Percentiles rank a stretch among this genome's conserved stretches.
phyloP scores from a whole-genome alignment of 257 asterid genomes.

The Eucommia ulmoides region DNA sequence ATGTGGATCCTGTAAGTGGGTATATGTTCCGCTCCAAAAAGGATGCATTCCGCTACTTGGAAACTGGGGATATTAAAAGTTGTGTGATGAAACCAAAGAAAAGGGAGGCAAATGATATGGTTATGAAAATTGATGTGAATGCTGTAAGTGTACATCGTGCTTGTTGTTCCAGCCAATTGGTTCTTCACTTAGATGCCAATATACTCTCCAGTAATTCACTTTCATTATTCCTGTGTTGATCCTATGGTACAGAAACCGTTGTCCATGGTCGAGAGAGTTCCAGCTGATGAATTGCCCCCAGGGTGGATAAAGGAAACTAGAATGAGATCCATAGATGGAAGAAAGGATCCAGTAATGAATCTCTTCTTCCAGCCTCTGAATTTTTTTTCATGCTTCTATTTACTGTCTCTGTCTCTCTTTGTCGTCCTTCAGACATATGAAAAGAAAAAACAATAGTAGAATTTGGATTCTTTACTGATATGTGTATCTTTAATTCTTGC shows the following conservation, averaged over 20 bases:
- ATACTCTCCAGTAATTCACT: neutral
- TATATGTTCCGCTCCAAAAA: slow-evolving; percentile 9
- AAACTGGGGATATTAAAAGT: slow-evolving; percentile 17
- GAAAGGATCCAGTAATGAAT: too few species aligned
- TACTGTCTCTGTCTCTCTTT: too few species aligned
- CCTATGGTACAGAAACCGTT: neutral
- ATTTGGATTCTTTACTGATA: too few species aligned
- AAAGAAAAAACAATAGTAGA: too few species aligned
- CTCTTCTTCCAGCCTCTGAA: too few species aligned
- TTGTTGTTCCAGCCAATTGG: neutral
- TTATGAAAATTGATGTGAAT: neutral
- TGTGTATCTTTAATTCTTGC: too few species aligned
- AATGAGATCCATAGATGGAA: too few species aligned
- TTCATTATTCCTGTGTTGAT: neutral
- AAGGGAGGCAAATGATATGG: slow-evolving; percentile 7
- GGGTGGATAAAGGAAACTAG: too few species aligned
- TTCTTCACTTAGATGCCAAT: neutral
- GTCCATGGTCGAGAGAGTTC: too few species aligned
- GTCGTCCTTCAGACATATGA: too few species aligned
- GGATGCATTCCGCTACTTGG: slow-evolving; percentile 11
- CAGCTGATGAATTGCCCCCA: too few species aligned
- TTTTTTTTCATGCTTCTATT: too few species aligned
- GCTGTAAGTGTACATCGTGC: slow-evolving; percentile 21
- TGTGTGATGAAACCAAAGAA: slow-evolving; percentile 16
- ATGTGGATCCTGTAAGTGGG: slow-evolving; percentile 12